phyloP scores from a whole-genome alignment of 768 basidiomycete genomes.

The Myochromella boudieri region DNA sequence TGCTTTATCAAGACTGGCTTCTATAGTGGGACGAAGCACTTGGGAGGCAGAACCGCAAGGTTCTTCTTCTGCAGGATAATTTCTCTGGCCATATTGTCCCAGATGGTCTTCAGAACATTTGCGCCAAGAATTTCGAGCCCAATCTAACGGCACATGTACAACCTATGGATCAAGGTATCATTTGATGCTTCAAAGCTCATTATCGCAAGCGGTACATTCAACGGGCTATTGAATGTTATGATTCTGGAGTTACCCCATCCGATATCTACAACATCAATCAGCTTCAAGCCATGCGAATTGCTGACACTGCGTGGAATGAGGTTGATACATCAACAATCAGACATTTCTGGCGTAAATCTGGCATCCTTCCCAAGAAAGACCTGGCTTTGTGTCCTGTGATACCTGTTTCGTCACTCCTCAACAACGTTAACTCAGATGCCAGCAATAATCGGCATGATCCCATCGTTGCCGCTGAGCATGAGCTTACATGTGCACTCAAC shows the following conservation, averaged over 20 bases:
- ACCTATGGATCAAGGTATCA: conserved; percentile 10
- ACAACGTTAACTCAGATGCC: conserved; percentile 11
- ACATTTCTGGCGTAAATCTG: conserved; percentile 31
- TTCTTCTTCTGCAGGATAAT: conserved; percentile 4
- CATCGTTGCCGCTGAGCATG: conserved; percentile 11
- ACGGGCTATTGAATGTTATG: conserved; percentile 29
- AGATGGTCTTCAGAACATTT: conserved; percentile 1
- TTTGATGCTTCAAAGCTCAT: conserved; percentile 6
- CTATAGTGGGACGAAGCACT: conserved; percentile 28
- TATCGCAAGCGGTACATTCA: conserved; percentile 4
- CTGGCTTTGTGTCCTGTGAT: conserved; percentile 12
- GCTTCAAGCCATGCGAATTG: conserved; percentile 31
- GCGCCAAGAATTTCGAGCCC: conserved; percentile 18
- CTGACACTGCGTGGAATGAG: conserved; percentile 16
- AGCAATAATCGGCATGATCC: background rate
- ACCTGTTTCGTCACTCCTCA: conserved; percentile 22
- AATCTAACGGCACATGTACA: conserved; percentile 32
- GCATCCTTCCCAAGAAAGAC: conserved; percentile 18
- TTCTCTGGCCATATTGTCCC: background rate
- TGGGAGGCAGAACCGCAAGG: background rate
- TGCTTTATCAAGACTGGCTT: conserved; percentile 35
- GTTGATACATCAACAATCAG: conserved; percentile 21
- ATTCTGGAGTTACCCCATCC: conserved; percentile 20
- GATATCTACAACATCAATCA: conserved; percentile 34
- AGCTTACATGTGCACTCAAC: background rate